These are phyloP conservation scores for Candida sojae DNA, from an alignment of 1,139 yeast genomes.

Conservation along the genomic window DNA sequence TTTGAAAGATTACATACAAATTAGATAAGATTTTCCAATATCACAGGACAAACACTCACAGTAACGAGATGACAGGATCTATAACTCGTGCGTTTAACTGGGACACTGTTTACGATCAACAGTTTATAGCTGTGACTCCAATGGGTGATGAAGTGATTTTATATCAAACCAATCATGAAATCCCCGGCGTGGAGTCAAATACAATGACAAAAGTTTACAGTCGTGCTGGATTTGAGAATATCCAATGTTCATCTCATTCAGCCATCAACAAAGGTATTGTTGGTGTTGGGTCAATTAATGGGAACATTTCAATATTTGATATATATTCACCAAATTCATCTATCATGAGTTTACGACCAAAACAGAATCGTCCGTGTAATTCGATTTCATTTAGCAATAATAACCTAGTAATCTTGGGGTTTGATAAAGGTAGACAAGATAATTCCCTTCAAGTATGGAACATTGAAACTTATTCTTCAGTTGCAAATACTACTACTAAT, in stretches of 20 bases:
- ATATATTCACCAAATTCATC: slow-evolving; percentile 43
- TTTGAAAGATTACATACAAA: no score
- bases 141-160: slow-evolving; percentile 67
- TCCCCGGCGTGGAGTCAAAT: slow-evolving; percentile 34
- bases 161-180: slow-evolving; percentile 54
- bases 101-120: slow-evolving; percentile 58
- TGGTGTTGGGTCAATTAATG: slow-evolving; percentile 76
- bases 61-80: slow-evolving; percentile 48
- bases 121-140: slow-evolving; percentile 64
- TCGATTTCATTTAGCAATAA: slow-evolving; percentile 66
- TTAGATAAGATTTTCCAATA: no score
- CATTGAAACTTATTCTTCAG: slow-evolving; percentile 55
- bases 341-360: slow-evolving; percentile 54
- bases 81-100: slow-evolving; percentile 60
- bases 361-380: slow-evolving; percentile 75
- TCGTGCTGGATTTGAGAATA: slow-evolving; percentile 67
- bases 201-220: slow-evolving; percentile 51
- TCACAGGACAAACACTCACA: not conserved
- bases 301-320: slow-evolving; percentile 66
- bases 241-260: slow-evolving; percentile 73
- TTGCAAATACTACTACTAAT: slow-evolving; percentile 40
- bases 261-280: slow-evolving; percentile 56
- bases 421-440: slow-evolving; percentile 80
- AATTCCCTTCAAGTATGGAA: slow-evolving; percentile 82
- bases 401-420: slow-evolving; percentile 74